A percentile compares a stretch with the other conserved stretches of the same genome.
Evolutionary conservation across 23 red algal species (phyloP).

Genomic region (Gracilariopsis chorda): DNA sequence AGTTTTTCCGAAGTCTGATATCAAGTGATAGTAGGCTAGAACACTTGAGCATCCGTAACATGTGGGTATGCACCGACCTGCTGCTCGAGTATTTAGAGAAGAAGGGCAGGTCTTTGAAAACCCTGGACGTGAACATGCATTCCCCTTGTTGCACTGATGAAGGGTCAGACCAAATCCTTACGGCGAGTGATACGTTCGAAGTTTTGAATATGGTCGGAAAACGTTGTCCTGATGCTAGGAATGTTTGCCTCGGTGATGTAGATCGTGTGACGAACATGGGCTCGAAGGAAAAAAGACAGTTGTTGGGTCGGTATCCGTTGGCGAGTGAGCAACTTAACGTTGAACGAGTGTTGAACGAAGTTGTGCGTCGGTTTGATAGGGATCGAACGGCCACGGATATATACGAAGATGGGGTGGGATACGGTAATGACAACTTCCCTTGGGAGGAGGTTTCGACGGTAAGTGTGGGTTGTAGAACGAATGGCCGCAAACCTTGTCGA

Average conservation of each 20-base stretch:
- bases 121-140: constrained; percentile 7
- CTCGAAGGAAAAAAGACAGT: neutral
- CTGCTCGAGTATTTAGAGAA: neutral
- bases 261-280: neutral
- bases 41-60: neutral
- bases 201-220: neutral
- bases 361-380: neutral
- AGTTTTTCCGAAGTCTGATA: neutral
- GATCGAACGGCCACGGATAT: neutral
- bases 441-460: too few species aligned
- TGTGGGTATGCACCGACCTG: neutral
- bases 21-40: neutral
- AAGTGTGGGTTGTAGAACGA: too few species aligned
- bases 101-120: neutral
- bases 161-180: neutral
- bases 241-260: neutral
- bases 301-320: neutral
- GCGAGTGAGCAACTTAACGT: neutral
- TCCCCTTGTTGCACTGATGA: neutral
- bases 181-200: neutral
- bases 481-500: too few species aligned
- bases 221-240: neutral
- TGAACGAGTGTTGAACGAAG: neutral
- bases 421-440: too few species aligned
- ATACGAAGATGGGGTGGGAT: neutral